Evolutionary conservation across 495 filamentous ascomycete genomes (phyloP).

Genomic region (Tuber calosporum): DNA sequence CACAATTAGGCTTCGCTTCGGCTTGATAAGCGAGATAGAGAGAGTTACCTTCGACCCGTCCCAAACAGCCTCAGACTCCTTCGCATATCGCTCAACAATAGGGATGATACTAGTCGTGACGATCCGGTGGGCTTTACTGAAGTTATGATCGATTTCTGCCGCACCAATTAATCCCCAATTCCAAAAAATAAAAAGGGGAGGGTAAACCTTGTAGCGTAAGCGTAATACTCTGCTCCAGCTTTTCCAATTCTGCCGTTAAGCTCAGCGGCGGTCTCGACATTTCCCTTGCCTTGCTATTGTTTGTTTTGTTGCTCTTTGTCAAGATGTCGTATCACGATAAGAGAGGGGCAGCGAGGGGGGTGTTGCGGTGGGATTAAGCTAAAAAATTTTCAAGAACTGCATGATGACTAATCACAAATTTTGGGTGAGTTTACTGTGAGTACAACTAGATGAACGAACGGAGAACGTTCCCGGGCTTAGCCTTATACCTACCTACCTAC

Average conservation of each 20-base stretch:
- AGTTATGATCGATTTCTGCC: conserved; percentile 94
- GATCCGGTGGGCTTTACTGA: conserved; percentile 91
- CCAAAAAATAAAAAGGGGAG: neutral
- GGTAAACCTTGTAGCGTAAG: conserved; percentile 79
- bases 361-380: neutral
- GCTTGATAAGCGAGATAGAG: neutral
- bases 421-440: neutral
- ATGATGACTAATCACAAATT: neutral
- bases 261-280: conserved; percentile 51
- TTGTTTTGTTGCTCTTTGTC: neutral
- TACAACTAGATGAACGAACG: neutral
- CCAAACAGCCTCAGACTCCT: conserved; percentile 91
- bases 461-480: neutral
- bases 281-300: neutral
- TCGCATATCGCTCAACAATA: conserved; percentile 90
- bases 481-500: neutral
- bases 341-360: neutral
- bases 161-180: neutral
- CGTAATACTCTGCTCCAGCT: conserved; percentile 91
- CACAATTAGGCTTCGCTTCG: conserved; percentile 16
- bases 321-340: neutral
- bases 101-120: conserved; percentile 90
- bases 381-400: neutral
- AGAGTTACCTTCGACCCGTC: conserved; percentile 76
- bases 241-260: conserved; percentile 91